A percentile compares a stretch with the other conserved stretches of the same genome.
phyloP scores from a whole-genome alignment of 2,329 filamentous ascomycete genomes.

The Fusarium robinianum region DNA sequence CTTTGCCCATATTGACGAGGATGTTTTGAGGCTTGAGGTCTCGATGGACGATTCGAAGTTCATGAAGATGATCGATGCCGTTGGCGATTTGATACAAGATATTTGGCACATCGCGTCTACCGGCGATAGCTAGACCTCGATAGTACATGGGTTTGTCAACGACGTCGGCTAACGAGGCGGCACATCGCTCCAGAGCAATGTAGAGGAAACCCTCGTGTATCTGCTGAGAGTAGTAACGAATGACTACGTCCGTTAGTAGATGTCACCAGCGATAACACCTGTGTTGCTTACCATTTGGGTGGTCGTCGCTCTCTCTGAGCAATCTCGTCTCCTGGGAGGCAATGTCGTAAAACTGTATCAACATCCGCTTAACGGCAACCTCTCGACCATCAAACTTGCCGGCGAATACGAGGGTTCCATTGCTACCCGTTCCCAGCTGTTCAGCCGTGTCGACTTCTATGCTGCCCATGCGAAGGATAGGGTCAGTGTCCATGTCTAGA shows the following conservation, averaged over 20 bases:
- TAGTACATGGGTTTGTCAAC: slow-evolving; percentile 75
- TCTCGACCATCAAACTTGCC: slow-evolving; percentile 93
- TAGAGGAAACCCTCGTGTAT: slow-evolving; percentile 90
- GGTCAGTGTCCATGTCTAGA: no score
- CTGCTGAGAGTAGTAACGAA: slow-evolving; percentile 93
- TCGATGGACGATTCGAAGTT: slow-evolving; percentile 90
- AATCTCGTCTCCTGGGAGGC: slow-evolving; percentile 92
- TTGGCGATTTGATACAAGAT: slow-evolving; percentile 88
- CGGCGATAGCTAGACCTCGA: slow-evolving; percentile 70
- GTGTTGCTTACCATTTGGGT: slow-evolving; percentile 70
- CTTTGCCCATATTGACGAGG: slow-evolving; percentile 74
- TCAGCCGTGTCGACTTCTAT: slow-evolving; percentile 67
- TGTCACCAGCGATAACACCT: no score
- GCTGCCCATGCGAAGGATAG: slow-evolving; percentile 64
- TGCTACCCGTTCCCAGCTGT: slow-evolving; percentile 79
- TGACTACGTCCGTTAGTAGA: slow-evolving; percentile 60
- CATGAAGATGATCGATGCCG: slow-evolving; percentile 87
- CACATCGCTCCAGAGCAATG: slow-evolving; percentile 92
- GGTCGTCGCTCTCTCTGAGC: slow-evolving; percentile 90
- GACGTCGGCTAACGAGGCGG: slow-evolving; percentile 90
- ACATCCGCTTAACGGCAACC: slow-evolving; percentile 95
- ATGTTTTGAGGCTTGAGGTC: slow-evolving; percentile 99
- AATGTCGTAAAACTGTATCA: slow-evolving; percentile 94
- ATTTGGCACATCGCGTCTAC: slow-evolving; percentile 75
- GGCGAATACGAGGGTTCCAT: slow-evolving; percentile 94